Base-by-base conservation (phyloP, 768 basidiomycete genomes). In the Pseudohyphozyma bogoriensis region DNA sequence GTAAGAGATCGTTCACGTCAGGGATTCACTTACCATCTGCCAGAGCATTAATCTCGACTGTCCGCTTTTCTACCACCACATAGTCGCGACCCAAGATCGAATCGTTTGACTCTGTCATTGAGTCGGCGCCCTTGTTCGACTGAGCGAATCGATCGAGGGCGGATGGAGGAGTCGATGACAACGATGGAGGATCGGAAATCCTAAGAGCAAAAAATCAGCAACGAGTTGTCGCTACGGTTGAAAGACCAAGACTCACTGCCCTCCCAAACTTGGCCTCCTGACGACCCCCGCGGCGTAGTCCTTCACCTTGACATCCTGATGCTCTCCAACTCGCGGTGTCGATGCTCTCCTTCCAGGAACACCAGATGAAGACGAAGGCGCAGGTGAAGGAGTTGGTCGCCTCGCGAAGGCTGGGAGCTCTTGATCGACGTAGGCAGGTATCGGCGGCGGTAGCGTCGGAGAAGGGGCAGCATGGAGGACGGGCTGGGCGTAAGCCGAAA, bases 11-110 rank as follows among this genome's bases (percentile, higher is more conserved):
- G 3, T n/a, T 35, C 47, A 13, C 26, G n/a, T 20, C 39, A 55
- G 24, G 11, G 46, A 31, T 12, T 28, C 42, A 73, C 83, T 68
- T 62, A 87, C 92, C 92, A 76, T 97, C 93, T 2, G 93, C 85
- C 4, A 89, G 82, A 20, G 83, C 82, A 72, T 89, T 89, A 72
- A 96, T 89, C 72, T 97, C 92, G 3, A 96, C 86, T 2, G 87
- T 87, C 52, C 85, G 80, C 56, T 99, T 90, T 45, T 86, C 91
- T 2, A 97, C 87, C 1, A 99, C 81, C 0, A 97, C 93, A 68
- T 99, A 99, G 70, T 97, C 93, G 55, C 70, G 70, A 2, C 72
- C 73, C 12, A 76, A 69, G 0, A 72, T 62, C 42, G 72, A 63
- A 83, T 80, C 55, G 85, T 79, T 51, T 44, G 65, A 66, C n/a